Base-by-base conservation (phyloP, 1,284 basidiomycete genomes). In the Exobasidium cylindrosporum region DNA sequence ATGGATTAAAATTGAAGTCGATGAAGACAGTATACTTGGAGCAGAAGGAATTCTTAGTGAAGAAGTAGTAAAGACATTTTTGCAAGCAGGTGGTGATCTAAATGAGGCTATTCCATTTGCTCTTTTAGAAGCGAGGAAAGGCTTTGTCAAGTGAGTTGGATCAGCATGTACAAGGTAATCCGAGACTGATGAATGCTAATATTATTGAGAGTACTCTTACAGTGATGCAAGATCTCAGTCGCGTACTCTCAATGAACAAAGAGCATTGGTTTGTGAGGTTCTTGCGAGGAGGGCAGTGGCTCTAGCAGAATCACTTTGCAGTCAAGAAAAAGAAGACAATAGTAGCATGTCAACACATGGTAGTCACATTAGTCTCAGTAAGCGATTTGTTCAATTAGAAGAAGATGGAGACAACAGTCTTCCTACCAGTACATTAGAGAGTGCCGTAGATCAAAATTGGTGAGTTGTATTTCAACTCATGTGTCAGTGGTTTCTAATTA, bases 391-490 rank as follows among this genome's bases (percentile, higher is more conserved):
- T 31, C 61, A 62, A 28, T 60, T 69, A 52, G 61, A 73, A 53
- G 64, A 63, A 43, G 67, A 73, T 46, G 73, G 73, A 26, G 70
- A 74, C 46, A 52, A 65, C 3, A 49, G 54, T 23, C 35, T 67
- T 3, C 67, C 72, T 7, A 71, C 68, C 26, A 70, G 68, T 28
- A 67, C 72, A 3, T 61, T 76, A 21, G 74, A 76, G 55, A 56
- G 57, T 14, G 74, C 74, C 30, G 72, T 74, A 49, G 74, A 76
- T 46, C 72, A 73, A 52, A 61, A 70, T 21, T 67, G 35, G 35
- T 40, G 35, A 40, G 35, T 63, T 53, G 61, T 66, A 10, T 43
- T 54, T 5, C n/a, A 13, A 14, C 10, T 10, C 14, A 26, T 5
- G 24, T 26, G 21, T 54, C 5, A 54, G 10, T 10, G 29, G 17